Evolutionary conservation across 805 yeast genomes (phyloP).

Genomic region (Saccharomyces eubayanus): DNA sequence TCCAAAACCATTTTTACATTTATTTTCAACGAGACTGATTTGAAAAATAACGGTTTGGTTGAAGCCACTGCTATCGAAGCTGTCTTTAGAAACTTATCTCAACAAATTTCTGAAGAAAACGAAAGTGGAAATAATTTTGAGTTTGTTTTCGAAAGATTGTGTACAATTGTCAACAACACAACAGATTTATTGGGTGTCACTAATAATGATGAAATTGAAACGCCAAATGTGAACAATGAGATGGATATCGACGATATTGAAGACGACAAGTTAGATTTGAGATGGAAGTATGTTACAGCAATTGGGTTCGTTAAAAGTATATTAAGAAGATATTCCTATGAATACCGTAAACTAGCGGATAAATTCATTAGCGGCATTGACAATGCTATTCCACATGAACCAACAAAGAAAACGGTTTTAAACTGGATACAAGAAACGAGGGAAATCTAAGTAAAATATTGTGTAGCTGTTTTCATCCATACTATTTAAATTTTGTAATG

Average conservation of each 20-base stretch:
- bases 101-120: constrained; percentile 11
- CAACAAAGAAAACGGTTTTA: constrained; percentile 22
- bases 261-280: constrained; percentile 26
- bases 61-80: constrained; percentile 42
- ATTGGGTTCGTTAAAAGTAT: constrained; percentile 34
- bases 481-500: background rate
- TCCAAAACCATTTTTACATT: constrained; percentile 37
- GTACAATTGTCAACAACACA: constrained; percentile 16
- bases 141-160: constrained; percentile 23
- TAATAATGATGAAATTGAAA: constrained; percentile 10
- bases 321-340: constrained; percentile 39
- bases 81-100: constrained; percentile 32
- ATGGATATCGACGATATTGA: constrained; percentile 17
- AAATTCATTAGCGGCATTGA: constrained; percentile 32
- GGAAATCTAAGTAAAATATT: constrained; percentile 6
- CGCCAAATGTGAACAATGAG: constrained; percentile 17
- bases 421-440: constrained; percentile 32
- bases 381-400: constrained; percentile 27
- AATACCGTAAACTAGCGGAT: constrained; percentile 29
- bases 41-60: constrained; percentile 31
- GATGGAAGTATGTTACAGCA: constrained; percentile 37
- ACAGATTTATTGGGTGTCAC: constrained; percentile 13
- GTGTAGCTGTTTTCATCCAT: background rate
- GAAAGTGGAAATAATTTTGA: constrained; percentile 25
- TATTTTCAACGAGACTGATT: constrained; percentile 29